A percentile compares a stretch with the other conserved stretches of the same genome.
Evolutionary conservation across 495 filamentous ascomycete genomes (phyloP).

Genomic region (Xylaria telfairii): DNA sequence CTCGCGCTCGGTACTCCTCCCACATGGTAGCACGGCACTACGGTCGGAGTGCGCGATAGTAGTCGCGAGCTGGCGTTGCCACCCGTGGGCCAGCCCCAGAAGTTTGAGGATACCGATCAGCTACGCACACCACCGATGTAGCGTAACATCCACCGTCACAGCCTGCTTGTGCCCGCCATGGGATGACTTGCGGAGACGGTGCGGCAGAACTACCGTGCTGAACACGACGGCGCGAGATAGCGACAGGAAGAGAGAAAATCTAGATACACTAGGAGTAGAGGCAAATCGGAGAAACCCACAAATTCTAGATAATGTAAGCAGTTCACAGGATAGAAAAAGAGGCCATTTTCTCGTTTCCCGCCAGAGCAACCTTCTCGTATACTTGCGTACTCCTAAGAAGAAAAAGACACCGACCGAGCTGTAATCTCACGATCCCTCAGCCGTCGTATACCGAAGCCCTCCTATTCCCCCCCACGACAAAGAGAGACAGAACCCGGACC

Average conservation of each 20-base stretch:
- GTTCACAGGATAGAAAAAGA: slow-evolving; percentile 10
- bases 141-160: slow-evolving; percentile 1
- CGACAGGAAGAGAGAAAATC: slow-evolving; percentile 7
- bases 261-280: slow-evolving; percentile 1
- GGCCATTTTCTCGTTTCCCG: not conserved
- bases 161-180: not conserved
- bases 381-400: not conserved
- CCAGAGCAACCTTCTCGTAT: not conserved
- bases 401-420: not conserved
- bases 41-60: slow-evolving; percentile 3
- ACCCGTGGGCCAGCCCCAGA: slow-evolving; percentile 25
- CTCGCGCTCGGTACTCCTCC: slow-evolving; percentile 10
- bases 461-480: slow-evolving; percentile 14
- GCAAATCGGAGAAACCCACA: slow-evolving; percentile 5
- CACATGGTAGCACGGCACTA: not conserved
- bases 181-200: slow-evolving; percentile 13
- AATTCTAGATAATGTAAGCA: not conserved
- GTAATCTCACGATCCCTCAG: slow-evolving; percentile 22
- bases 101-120: slow-evolving; percentile 26
- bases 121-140: not conserved
- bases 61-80: slow-evolving; percentile 22
- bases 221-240: slow-evolving; percentile 16
- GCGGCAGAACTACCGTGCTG: slow-evolving; percentile 9
- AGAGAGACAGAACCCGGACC: not conserved
- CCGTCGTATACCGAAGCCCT: slow-evolving; percentile 6